phyloP scores from a whole-genome alignment of 768 basidiomycete species.

The Mycena galericulata region DNA sequence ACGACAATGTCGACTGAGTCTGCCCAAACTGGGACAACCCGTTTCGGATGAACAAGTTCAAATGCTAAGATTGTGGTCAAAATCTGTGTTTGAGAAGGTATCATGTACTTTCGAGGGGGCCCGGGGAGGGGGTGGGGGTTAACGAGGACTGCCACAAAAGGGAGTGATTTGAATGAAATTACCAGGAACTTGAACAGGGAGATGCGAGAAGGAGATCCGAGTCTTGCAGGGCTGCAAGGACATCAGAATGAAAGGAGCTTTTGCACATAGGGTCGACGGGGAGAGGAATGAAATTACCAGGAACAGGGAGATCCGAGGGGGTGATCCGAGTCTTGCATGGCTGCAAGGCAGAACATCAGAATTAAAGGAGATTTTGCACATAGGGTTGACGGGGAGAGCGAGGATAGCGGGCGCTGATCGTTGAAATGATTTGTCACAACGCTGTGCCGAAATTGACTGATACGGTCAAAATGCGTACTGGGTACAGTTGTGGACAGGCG shows the following conservation, averaged over 20 bases:
- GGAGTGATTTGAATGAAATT: neutral
- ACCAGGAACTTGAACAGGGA: conserved; percentile 3
- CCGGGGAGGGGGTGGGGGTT: too few species aligned
- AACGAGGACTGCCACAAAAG: neutral
- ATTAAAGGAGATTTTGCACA: neutral
- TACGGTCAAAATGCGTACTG: neutral
- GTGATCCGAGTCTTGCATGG: conserved; percentile 1
- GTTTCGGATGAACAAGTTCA: too few species aligned
- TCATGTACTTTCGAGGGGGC: too few species aligned
- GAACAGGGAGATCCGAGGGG: too few species aligned
- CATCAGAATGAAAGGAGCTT: neutral
- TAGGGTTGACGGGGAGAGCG: neutral
- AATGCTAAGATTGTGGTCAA: too few species aligned
- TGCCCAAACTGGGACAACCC: too few species aligned
- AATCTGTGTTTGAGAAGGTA: too few species aligned
- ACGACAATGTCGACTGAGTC: too few species aligned
- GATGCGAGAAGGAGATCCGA: neutral
- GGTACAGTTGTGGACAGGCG: too few species aligned
- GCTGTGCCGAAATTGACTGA: conserved; percentile 6
- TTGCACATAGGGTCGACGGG: neutral
- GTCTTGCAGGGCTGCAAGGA: conserved; percentile 8
- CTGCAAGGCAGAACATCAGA: conserved; percentile 1
- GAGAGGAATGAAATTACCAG: neutral
- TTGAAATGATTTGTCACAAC: conserved; percentile 1
- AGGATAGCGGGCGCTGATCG: neutral